phyloP scores from a whole-genome alignment of 2,329 filamentous ascomycete species.

The Metarhizium anisopliae region DNA sequence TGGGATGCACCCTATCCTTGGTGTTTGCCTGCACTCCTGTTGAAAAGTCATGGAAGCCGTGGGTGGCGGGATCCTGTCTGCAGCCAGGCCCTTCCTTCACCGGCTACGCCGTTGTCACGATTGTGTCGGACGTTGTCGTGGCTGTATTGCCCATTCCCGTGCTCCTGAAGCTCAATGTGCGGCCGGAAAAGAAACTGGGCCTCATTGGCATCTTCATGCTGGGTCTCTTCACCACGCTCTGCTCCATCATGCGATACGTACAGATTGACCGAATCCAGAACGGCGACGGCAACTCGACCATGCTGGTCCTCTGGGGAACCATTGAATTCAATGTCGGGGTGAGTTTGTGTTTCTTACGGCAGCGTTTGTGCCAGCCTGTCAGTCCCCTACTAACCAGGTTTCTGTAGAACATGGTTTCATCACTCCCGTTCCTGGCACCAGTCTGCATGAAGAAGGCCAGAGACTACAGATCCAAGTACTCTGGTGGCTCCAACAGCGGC shows the following conservation, averaged over 20 bases:
- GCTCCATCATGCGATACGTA: conserved; percentile 41
- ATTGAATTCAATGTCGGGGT: conserved; percentile 50
- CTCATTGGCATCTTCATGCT: conserved; percentile 43
- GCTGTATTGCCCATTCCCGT: conserved; percentile 41
- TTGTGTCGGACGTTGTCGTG: conserved; percentile 40
- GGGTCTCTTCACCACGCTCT: conserved; percentile 45
- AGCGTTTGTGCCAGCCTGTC: background rate
- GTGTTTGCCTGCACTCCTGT: conserved; percentile 42
- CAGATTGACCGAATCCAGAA: conserved; percentile 41
- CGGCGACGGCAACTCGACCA: conserved; percentile 45
- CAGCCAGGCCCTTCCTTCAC: conserved; percentile 39
- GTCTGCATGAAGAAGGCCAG: conserved; percentile 33
- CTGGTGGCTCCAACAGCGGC: conserved; percentile 19
- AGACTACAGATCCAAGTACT: conserved; percentile 30
- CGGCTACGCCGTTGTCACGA: conserved; percentile 41
- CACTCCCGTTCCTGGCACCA: conserved; percentile 35
- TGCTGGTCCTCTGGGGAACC: conserved; percentile 46
- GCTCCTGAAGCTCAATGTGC: conserved; percentile 38
- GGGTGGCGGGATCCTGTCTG: conserved; percentile 32
- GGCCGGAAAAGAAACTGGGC: conserved; percentile 37
- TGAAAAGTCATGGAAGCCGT: conserved; percentile 36
- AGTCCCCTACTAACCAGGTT: background rate
- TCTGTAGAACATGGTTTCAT: conserved; percentile 35
- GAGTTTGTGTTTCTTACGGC: conserved; percentile 14
- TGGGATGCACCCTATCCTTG: conserved; percentile 38